These are phyloP conservation scores for Paramarasmius palmivorus DNA, from an alignment of 1,284 basidiomycete genomes.

Conservation along the genomic window DNA sequence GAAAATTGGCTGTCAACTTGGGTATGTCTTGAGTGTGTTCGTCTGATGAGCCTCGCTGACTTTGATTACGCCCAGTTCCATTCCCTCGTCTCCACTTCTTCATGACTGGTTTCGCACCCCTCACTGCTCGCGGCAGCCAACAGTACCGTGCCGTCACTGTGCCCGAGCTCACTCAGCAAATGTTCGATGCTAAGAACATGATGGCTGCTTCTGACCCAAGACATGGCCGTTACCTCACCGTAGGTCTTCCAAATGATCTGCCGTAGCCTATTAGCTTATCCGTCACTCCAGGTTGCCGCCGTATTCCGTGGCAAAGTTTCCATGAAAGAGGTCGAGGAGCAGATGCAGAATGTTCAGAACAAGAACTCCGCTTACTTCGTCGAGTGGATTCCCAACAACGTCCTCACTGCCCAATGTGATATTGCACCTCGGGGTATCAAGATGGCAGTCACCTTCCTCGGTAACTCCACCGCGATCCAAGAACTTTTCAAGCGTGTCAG, in stretches of 20 bases:
- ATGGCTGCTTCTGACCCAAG: slow-evolving; percentile 96
- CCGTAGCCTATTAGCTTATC: background rate
- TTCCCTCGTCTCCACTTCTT: slow-evolving; percentile 99
- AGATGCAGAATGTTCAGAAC: slow-evolving; percentile 96
- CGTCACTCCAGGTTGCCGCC: slow-evolving; percentile 72
- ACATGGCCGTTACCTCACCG: slow-evolving; percentile 93
- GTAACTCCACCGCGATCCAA: slow-evolving; percentile 97
- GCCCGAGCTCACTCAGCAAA: slow-evolving; percentile 95
- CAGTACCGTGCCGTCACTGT: slow-evolving; percentile 95
- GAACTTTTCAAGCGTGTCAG: slow-evolving; percentile 97
- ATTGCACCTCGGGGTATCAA: slow-evolving; percentile 91
- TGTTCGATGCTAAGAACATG: slow-evolving; percentile 99
- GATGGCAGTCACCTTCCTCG: slow-evolving; percentile 97
- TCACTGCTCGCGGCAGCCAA: slow-evolving; percentile 91
- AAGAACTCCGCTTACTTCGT: slow-evolving; percentile 98
- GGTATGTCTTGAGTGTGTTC: slow-evolving; percentile 46
- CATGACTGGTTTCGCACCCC: slow-evolving; percentile 95
- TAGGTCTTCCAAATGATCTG: slow-evolving; percentile 32
- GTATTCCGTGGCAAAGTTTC: slow-evolving; percentile 99
- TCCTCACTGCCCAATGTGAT: slow-evolving; percentile 94
- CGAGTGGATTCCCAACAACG: slow-evolving; percentile 99
- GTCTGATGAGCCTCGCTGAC: slow-evolving; percentile 8
- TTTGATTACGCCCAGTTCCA: slow-evolving; percentile 57
- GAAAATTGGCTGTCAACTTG: slow-evolving; percentile 99
- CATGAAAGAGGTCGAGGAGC: slow-evolving; percentile 99